Percentiles rank a stretch among this genome's conserved stretches.
Conservation (phyloP, 2,329 filamentous ascomycete species). For the Colletotrichum somersetense region DNA sequence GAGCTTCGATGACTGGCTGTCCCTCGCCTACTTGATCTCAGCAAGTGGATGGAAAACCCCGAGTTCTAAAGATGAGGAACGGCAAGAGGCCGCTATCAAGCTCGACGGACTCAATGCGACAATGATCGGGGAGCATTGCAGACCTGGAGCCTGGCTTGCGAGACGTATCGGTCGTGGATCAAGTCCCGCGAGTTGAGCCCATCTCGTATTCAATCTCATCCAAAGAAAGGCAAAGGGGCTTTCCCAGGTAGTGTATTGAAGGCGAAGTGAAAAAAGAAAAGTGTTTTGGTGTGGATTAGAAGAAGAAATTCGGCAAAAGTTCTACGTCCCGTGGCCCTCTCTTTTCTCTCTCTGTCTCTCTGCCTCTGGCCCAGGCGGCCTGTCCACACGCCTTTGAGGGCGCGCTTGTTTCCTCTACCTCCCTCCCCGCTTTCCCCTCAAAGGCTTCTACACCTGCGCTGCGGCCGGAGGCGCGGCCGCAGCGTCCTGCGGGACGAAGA, state of each 20-base stretch:
- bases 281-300: not conserved
- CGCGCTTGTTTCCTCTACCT: not conserved
- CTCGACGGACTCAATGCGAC: no score
- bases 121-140: no score
- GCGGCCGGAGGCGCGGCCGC: not conserved
- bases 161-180: no score
- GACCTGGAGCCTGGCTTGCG: no score
- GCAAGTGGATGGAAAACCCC: no score
- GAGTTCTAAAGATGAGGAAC: no score
- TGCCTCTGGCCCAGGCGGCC: not conserved
- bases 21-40: not conserved
- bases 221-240: not conserved
- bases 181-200: no score
- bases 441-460: not conserved
- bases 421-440: not conserved
- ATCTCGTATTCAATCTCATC: no score
- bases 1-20: not conserved
- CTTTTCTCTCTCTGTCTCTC: not conserved
- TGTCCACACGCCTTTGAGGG: not conserved
- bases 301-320: not conserved
- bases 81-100: no score
- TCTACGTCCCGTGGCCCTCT: not conserved
- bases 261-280: not conserved
- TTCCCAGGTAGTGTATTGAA: not conserved
- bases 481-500: conserved; percentile 49